Percentiles rank a stretch among this genome's conserved stretches.
These are phyloP conservation scores for Microbotryomycetes sp. DNA, from an alignment of 1,284 basidiomycete species.

Conservation along the genomic window DNA sequence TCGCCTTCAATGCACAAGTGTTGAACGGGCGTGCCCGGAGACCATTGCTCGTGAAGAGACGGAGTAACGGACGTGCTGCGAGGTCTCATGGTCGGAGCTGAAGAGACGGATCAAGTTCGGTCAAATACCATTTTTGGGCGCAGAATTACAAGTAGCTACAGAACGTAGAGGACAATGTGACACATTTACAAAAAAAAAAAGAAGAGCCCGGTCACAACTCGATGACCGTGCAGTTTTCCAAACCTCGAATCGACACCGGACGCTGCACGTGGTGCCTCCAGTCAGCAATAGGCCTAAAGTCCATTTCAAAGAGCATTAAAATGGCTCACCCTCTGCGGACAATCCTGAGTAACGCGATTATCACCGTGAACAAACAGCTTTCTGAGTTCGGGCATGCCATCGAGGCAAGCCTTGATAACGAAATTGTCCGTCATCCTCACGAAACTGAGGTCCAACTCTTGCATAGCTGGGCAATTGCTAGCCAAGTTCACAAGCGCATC, in stretches of 20 bases:
- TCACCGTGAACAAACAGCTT: conserved; percentile 40
- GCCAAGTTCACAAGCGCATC: conserved; percentile 54
- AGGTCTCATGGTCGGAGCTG: too few species aligned
- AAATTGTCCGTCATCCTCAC: conserved; percentile 80
- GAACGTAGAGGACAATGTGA: neutral
- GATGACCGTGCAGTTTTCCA: conserved; percentile 2
- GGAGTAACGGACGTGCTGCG: too few species aligned
- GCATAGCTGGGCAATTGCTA: conserved; percentile 48
- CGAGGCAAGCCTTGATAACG: conserved; percentile 62
- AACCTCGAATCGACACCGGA: conserved; percentile 3
- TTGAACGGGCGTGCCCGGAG: conserved; percentile 2
- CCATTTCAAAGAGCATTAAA: neutral
- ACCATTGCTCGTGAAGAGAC: neutral
- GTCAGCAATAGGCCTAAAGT: neutral
- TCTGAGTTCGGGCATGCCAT: conserved; percentile 39
- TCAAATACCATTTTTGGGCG: too few species aligned
- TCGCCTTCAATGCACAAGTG: conserved; percentile 19
- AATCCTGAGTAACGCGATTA: conserved; percentile 34
- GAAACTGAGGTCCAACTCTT: conserved; percentile 73
- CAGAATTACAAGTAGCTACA: too few species aligned
- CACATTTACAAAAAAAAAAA: neutral
- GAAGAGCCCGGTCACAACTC: neutral
- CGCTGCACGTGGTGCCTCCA: neutral
- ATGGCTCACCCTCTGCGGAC: conserved; percentile 22
- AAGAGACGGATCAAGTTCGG: too few species aligned